Evolutionary conservation across 805 yeast genomes (phyloP), one percentile per base, ranked within the genome.

Genomic region (Pichia sporocuriosa): DNA sequence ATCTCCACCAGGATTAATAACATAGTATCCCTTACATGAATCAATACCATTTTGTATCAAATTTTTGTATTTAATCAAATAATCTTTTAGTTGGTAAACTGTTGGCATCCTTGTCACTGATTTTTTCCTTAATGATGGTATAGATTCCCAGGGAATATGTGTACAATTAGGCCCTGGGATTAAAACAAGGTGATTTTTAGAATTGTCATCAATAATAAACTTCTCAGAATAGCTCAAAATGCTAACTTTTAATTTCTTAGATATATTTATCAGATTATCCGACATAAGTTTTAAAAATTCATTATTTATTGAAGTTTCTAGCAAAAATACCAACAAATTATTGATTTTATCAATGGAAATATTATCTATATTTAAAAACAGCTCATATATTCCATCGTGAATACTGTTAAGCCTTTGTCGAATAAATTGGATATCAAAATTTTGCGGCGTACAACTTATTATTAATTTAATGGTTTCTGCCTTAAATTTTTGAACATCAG

Each of bases 101-200:
- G 95, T 82, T 0, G 96, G 95, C 59, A 88, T 72, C 48, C 97
- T 66, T 0, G 94, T 75, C 0, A 84, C 72, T 0, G 95, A 78
- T 35, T 61, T 64, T 0, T 56, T 55, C 38, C 74, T 59, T 42
- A 89, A 57, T 33, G 71, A 69, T 0, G 78, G 71, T 25, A 89
- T 55, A 1, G 87, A 79, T 54, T 93, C 99, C 97, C 97, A 93
- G 0, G 98, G 98, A 25, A 93, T 67, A 16, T 59, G 56, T n/a
- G 75, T 73, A 49, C 94, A 80, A 7, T 65, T 62, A 37, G 79
- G 70, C 21, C 89, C 81, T 4, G 86, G 75, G 3, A 93, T 65
- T 36, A 93, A 62, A 2, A 90, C 78, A 0, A 81, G 64, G 57
- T 89, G 96, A 6, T 67, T 62, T 4, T 19, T 16, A 1, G 15